Percentiles rank a stretch among this genome's conserved stretches.
phyloP scores from a whole-genome alignment of 495 filamentous ascomycete species.

The Podospora didyma region DNA sequence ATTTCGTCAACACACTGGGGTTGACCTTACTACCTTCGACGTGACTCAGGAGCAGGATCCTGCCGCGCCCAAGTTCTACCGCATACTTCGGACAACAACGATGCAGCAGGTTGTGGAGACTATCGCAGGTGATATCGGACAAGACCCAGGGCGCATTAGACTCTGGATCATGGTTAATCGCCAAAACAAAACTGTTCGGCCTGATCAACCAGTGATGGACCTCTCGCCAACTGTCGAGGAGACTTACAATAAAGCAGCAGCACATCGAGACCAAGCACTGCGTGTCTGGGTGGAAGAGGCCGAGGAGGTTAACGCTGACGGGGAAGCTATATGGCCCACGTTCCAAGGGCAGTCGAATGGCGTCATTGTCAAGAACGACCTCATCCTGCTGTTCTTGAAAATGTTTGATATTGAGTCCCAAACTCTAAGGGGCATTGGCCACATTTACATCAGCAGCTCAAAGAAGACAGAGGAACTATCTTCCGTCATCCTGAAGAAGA shows the following conservation, averaged over 20 bases:
- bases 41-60: slow-evolving; percentile 47
- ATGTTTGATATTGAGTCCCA: slow-evolving; percentile 79
- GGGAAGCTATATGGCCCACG: slow-evolving; percentile 63
- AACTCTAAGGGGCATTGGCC: slow-evolving; percentile 66
- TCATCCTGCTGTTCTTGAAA: slow-evolving; percentile 86
- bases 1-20: slow-evolving; percentile 76
- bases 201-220: slow-evolving; percentile 79
- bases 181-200: slow-evolving; percentile 92
- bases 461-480: slow-evolving; percentile 86
- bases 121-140: slow-evolving; percentile 63
- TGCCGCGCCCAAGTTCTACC: slow-evolving; percentile 60
- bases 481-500: slow-evolving; percentile 71
- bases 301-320: slow-evolving; percentile 57
- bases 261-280: slow-evolving; percentile 63
- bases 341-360: slow-evolving; percentile 45
- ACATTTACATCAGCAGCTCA: slow-evolving; percentile 80
- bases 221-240: slow-evolving; percentile 79
- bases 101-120: slow-evolving; percentile 66
- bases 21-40: slow-evolving; percentile 77
- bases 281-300: slow-evolving; percentile 82
- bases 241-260: slow-evolving; percentile 57
- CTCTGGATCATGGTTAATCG: slow-evolving; percentile 98
- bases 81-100: slow-evolving; percentile 66
- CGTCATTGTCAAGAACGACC: slow-evolving; percentile 45
- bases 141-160: slow-evolving; percentile 62